These are phyloP conservation scores for Sphaerosporella brunnea DNA, from an alignment of 495 filamentous ascomycete genomes.

Conservation along the genomic window DNA sequence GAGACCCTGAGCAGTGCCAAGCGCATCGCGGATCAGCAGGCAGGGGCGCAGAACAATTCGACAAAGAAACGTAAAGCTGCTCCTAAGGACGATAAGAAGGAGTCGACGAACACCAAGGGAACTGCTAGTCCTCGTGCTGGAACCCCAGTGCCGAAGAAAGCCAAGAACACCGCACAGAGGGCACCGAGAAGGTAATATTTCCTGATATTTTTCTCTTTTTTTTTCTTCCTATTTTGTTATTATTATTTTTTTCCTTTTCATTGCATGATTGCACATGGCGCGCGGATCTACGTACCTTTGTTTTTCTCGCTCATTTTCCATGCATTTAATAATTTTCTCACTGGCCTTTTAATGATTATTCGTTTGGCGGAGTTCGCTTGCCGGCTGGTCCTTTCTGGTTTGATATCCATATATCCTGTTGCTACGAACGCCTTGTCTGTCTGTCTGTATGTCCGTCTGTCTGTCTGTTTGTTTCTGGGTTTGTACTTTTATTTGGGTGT, in stretches of 20 bases:
- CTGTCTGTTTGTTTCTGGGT: too few species aligned
- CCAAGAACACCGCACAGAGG: conserved; percentile 3
- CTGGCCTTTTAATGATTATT: too few species aligned
- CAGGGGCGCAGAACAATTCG: conserved; percentile 16
- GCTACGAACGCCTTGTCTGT: too few species aligned
- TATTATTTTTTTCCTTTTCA: conserved; percentile 6
- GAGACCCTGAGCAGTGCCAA: conserved; percentile 10
- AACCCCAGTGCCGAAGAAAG: conserved; percentile 16
- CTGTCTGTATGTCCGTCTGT: too few species aligned
- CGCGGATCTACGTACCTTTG: too few species aligned
- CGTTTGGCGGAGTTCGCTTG: conserved; percentile 4
- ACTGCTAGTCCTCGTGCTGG: conserved; percentile 17
- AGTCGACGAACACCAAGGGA: conserved; percentile 12
- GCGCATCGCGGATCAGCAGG: conserved; percentile 22
- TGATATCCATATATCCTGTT: too few species aligned
- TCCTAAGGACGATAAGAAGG: conserved; percentile 19
- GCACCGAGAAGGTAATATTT: conserved; percentile 2
- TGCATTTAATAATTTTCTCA: conserved; percentile 2
- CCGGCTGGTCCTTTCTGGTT: conserved; percentile 5
- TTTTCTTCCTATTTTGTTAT: conserved; percentile 7
- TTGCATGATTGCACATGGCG: background rate
- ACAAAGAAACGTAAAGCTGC: conserved; percentile 18
- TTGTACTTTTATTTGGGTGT: too few species aligned
- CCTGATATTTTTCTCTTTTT: conserved; percentile 6
- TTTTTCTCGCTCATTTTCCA: too few species aligned